These are phyloP conservation scores for Fusarium dimerum DNA, from an alignment of 2,329 filamentous ascomycete genomes.

Conservation along the genomic window DNA sequence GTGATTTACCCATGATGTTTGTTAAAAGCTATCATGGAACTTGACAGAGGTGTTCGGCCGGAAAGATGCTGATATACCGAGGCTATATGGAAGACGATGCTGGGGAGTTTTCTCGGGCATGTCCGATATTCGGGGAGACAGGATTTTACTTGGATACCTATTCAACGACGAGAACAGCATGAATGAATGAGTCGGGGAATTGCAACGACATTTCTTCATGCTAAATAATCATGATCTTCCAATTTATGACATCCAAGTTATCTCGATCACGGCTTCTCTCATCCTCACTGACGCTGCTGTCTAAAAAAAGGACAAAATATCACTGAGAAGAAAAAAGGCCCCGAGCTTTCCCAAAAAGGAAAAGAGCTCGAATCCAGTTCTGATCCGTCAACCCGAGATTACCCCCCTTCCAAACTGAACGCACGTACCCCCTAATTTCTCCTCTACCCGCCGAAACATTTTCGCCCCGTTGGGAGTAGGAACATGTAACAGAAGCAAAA, in stretches of 20 bases:
- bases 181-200: too few species aligned
- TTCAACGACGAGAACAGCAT: too few species aligned
- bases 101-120: too few species aligned
- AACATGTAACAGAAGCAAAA: not conserved
- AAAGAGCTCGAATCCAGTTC: slow-evolving; percentile 26
- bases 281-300: slow-evolving; percentile 4
- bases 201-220: too few species aligned
- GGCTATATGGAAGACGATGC: slow-evolving; percentile 6
- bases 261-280: not conserved
- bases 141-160: too few species aligned
- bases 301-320: not conserved
- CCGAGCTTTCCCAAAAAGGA: slow-evolving; percentile 23
- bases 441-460: slow-evolving; percentile 27
- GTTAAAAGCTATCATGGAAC: too few species aligned
- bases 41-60: too few species aligned
- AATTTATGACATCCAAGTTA: too few species aligned
- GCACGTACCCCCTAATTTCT: slow-evolving; percentile 9
- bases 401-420: slow-evolving; percentile 7
- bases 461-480: slow-evolving; percentile 14
- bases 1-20: too few species aligned
- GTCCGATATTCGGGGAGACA: too few species aligned
- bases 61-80: slow-evolving; percentile 3
- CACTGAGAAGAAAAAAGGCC: too few species aligned
- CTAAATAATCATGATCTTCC: too few species aligned
- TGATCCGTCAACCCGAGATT: slow-evolving; percentile 26